These are phyloP conservation scores for Linum trigynum DNA, from an alignment of 345 rosid species.

Conservation along the genomic window DNA sequence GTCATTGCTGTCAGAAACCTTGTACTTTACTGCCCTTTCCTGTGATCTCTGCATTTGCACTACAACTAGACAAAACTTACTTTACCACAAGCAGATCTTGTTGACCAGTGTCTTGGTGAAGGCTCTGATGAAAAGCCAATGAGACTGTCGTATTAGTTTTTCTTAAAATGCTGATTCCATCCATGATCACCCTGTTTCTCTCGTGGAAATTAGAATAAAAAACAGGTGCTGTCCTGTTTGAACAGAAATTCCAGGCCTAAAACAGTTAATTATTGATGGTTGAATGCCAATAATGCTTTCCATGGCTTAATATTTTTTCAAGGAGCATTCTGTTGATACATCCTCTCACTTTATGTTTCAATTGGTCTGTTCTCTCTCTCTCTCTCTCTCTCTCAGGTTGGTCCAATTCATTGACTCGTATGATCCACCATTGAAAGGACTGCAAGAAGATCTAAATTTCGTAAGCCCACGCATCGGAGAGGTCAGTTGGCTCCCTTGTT, in stretches of 20 bases:
- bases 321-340: neutral
- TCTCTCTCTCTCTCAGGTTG: slow-evolving; percentile 41
- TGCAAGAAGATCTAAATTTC: slow-evolving; percentile 95
- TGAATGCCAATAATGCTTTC: neutral
- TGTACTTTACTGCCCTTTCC: neutral
- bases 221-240: neutral
- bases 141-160: neutral
- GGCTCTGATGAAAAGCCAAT: neutral
- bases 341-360: neutral
- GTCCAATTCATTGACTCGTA: slow-evolving; percentile 92
- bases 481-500: slow-evolving; percentile 38
- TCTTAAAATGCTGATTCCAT: no score
- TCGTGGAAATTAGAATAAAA: neutral
- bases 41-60: neutral
- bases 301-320: neutral
- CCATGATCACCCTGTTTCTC: neutral
- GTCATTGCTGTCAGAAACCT: neutral
- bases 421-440: slow-evolving; percentile 95
- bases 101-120: neutral
- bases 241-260: neutral
- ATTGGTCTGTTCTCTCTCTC: neutral
- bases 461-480: slow-evolving; percentile 99
- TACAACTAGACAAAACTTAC: neutral
- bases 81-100: neutral
- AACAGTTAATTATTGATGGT: neutral